Evolutionary conservation across 139 green algal genomes (phyloP).

Genomic region (Marvania coccoides): DNA sequence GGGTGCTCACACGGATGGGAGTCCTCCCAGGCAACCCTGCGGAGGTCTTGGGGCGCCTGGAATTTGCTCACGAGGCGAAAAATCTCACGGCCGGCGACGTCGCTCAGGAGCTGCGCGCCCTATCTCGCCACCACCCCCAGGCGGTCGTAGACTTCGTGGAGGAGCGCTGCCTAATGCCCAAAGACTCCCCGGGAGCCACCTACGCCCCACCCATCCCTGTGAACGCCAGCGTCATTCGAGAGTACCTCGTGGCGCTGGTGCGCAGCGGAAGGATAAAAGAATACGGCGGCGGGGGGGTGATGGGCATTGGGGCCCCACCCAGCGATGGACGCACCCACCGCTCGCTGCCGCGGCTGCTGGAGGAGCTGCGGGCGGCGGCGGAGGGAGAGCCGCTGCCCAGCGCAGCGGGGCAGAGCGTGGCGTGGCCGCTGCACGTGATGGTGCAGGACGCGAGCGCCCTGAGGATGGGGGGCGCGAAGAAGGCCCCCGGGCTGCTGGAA

Average conservation of each 20-base stretch:
- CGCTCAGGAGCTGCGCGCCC: not conserved
- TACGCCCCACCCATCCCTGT: slow-evolving; percentile 2
- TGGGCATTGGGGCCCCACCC: not conserved
- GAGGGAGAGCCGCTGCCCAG: not conserved
- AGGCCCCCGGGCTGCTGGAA: not conserved
- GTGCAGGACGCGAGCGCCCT: slow-evolving; percentile 20
- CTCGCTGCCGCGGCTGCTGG: slow-evolving; percentile 53
- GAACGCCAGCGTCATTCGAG: slow-evolving; percentile 57
- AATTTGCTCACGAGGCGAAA: not conserved
- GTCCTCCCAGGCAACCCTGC: not conserved
- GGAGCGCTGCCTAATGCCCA: not conserved
- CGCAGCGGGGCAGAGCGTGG: slow-evolving; percentile 25
- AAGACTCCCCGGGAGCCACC: not conserved
- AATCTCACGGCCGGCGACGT: not conserved
- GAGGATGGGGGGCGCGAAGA: not conserved
- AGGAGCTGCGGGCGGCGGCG: slow-evolving; percentile 43
- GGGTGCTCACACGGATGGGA: slow-evolving; percentile 12
- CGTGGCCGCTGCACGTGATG: slow-evolving; percentile 55
- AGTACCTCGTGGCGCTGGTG: slow-evolving; percentile 86
- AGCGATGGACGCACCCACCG: slow-evolving; percentile 31
- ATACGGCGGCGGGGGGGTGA: slow-evolving; percentile 19
- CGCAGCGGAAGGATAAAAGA: slow-evolving; percentile 49
- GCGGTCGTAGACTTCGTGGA: slow-evolving; percentile 19
- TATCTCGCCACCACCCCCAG: slow-evolving; percentile 3
- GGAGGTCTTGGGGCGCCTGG: slow-evolving; percentile 8